phyloP scores from a whole-genome alignment of 176 grass and related monocot species.

The Calamus simplicifolius region DNA sequence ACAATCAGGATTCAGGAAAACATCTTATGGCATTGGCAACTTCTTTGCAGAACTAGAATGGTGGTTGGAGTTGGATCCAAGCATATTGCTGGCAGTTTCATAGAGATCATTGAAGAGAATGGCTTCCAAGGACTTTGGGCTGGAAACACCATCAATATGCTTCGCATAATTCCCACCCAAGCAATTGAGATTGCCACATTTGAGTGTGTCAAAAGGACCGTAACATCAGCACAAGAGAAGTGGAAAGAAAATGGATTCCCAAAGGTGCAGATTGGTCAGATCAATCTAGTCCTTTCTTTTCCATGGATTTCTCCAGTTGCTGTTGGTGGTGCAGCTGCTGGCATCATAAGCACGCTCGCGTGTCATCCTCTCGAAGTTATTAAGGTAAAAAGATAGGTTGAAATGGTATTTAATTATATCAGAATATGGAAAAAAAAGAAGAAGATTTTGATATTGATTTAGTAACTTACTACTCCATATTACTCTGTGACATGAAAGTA shows the following conservation, averaged over 20 bases:
- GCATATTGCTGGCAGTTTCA: slow-evolving; percentile 49
- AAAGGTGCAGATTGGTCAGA: slow-evolving; percentile 39
- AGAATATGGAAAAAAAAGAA: no score
- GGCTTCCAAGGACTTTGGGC: slow-evolving; percentile 86
- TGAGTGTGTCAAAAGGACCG: slow-evolving; percentile 59
- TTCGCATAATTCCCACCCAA: slow-evolving; percentile 65
- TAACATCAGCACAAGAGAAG: slow-evolving; percentile 42
- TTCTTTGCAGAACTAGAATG: slow-evolving; percentile 70
- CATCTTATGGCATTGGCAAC: slow-evolving; percentile 2
- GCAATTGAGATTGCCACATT: slow-evolving; percentile 70
- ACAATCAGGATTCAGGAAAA: neutral
- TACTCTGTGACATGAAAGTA: no score
- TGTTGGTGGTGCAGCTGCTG: slow-evolving; percentile 59
- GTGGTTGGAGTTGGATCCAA: slow-evolving; percentile 81
- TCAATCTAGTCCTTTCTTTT: slow-evolving; percentile 45
- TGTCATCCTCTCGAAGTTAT: slow-evolving; percentile 93
- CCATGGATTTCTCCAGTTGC: slow-evolving; percentile 52
- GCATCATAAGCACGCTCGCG: slow-evolving; percentile 51
- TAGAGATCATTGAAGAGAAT: slow-evolving; percentile 54
- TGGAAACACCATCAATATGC: slow-evolving; percentile 74
- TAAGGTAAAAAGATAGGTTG: slow-evolving; percentile 36
- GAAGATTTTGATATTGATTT: no score
- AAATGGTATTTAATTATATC: no score
- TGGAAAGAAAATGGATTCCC: slow-evolving; percentile 49
- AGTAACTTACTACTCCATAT: no score